Conservation (phyloP, 1,284 basidiomycete genomes). For the Mrakiaceae sp. region DNA sequence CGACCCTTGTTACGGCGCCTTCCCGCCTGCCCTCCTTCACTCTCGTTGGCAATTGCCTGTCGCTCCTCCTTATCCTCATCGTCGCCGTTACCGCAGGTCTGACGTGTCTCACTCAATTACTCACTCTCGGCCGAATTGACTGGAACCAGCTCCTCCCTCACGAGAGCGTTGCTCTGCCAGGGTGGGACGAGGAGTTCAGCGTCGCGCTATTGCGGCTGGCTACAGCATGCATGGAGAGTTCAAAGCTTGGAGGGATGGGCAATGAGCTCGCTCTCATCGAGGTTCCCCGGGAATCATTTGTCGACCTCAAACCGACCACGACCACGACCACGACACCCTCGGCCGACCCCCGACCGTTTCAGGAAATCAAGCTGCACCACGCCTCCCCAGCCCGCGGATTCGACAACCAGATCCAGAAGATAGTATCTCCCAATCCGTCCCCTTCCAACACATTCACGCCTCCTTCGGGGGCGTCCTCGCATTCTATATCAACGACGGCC, state of each 20-base stretch:
- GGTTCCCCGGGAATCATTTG: not conserved
- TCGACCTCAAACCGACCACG: not conserved
- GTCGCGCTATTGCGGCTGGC: slow-evolving; percentile 32
- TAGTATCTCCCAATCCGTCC: no score
- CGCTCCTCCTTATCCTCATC: slow-evolving; percentile 28
- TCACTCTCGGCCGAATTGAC: slow-evolving; percentile 31
- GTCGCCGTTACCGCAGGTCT: slow-evolving; percentile 29
- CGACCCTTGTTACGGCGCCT: no score
- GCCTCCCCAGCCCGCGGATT: not conserved
- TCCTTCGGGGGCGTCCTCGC: no score
- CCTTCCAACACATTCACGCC: no score
- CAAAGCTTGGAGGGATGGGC: slow-evolving; percentile 13
- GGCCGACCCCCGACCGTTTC: no score
- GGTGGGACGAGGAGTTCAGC: slow-evolving; percentile 31
- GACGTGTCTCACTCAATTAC: slow-evolving; percentile 29
- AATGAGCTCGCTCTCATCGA: not conserved
- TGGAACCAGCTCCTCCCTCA: slow-evolving; percentile 29
- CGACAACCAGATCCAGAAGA: not conserved
- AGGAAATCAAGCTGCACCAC: not conserved
- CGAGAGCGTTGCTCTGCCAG: slow-evolving; percentile 25
- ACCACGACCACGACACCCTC: no score
- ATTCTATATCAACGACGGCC: no score
- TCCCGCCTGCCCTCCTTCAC: not conserved
- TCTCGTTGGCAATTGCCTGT: not conserved
- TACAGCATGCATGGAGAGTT: slow-evolving; percentile 32